Evolutionary conservation across 768 basidiomycete genomes (phyloP), one percentile per base, ranked within the genome.

Genomic region (Cubamyces sp.): DNA sequence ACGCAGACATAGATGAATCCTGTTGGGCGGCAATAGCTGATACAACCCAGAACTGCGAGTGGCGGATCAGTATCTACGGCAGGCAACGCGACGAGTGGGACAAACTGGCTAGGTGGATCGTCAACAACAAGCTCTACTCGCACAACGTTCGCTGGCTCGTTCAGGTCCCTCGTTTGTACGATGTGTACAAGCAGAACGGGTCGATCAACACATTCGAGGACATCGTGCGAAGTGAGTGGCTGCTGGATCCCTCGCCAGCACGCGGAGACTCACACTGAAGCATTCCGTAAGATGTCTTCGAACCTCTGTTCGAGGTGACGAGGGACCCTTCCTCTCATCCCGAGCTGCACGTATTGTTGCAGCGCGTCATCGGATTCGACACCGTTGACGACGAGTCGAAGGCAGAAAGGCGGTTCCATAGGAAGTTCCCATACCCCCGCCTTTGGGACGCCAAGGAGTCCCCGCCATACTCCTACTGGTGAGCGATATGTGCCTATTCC

Each of bases 361-460:
- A 97, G 74, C 88, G 97, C 5, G 95, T 98, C 6, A 75, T 98
- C 54, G 97, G 97, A 5, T 97, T 99, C 70, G 97, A 98, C 69
- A 95, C 90, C n/a, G 97, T 99, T 21, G 97, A 99, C 68, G 97
- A 99, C 69, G 97, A 99, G 76, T 95, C 92, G 2, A 98, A 98
- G 76, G 80, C 86, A 0, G 97, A 99, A 74, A 80, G 94, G 57
- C 81, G 97, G 26, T 87, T 97, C 47, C 91, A 97, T 71, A 90
- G 88, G 70, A 98, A 97, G 73, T 97, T 92, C 78, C 96, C 96
- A 0, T 93, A 90, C 65, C 96, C 97, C 2, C 82, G 84, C 42
- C 78, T 93, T 42, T 99, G 97, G 97, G 84, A 95, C 73, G 87
- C 91, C 0, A 79, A 80, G 34, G 92, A 96, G 68, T 94, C 93